phyloP scores from a whole-genome alignment of 2,329 filamentous ascomycete species.

The Xylariaceae sp. region DNA sequence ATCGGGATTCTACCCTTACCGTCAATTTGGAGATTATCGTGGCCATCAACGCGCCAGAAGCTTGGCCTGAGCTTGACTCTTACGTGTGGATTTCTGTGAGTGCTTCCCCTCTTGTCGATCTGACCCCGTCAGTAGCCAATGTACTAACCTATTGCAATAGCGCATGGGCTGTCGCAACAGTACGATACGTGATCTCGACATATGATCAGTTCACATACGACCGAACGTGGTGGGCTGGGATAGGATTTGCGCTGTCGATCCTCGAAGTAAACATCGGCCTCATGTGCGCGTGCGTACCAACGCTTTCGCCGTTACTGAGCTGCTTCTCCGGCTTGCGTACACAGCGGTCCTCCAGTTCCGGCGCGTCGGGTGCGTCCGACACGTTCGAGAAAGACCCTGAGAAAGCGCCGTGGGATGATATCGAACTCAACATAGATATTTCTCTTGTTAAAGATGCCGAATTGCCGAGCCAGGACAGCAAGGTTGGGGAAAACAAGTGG shows the following conservation, averaged over 20 bases:
- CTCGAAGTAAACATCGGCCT: constrained; percentile 30
- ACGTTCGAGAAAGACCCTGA: constrained; percentile 18
- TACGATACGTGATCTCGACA: constrained; percentile 29
- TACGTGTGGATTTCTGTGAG: constrained; percentile 27
- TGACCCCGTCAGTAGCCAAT: not conserved
- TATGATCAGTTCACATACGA: constrained; percentile 29
- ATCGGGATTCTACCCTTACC: constrained; percentile 28
- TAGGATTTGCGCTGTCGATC: constrained; percentile 29
- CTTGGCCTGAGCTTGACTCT: constrained; percentile 28
- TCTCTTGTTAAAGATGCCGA: too few species aligned
- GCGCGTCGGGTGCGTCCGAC: constrained; percentile 16
- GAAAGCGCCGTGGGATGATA: constrained; percentile 14
- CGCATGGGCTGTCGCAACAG: constrained; percentile 28
- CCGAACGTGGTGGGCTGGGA: constrained; percentile 30
- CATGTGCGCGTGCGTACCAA: constrained; percentile 29
- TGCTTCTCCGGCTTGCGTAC: constrained; percentile 12
- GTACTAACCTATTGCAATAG: constrained; percentile 17
- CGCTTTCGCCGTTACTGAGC: constrained; percentile 25
- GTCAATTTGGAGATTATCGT: constrained; percentile 27
- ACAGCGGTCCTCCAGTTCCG: constrained; percentile 13
- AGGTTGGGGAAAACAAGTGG: too few species aligned
- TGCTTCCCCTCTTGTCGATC: not conserved
- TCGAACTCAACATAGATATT: too few species aligned
- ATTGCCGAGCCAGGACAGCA: too few species aligned
- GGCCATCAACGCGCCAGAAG: constrained; percentile 26